phyloP scores from a whole-genome alignment of 768 basidiomycete species.

The Hortiboletus campestris region DNA sequence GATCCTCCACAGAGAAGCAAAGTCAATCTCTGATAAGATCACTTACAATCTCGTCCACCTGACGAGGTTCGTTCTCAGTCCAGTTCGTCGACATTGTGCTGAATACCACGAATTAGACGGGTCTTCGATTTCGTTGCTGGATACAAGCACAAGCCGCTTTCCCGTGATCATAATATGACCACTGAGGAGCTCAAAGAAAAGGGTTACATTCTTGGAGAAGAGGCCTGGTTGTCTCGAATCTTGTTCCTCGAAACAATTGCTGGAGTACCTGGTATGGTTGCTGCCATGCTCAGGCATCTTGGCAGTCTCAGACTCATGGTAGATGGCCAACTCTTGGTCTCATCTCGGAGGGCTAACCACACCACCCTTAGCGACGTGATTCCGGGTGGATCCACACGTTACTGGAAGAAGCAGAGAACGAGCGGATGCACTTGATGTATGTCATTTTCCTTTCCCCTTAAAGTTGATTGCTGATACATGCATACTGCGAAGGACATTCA shows the following conservation, averaged over 20 bases:
- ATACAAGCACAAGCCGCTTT: slow-evolving; percentile 74
- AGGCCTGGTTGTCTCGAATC: slow-evolving; percentile 72
- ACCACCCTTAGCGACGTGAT: slow-evolving; percentile 43
- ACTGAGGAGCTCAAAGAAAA: slow-evolving; percentile 70
- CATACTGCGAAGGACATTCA: slow-evolving; percentile 72
- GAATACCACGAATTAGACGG: slow-evolving; percentile 36
- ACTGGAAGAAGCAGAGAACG: slow-evolving; percentile 94
- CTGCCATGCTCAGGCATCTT: slow-evolving; percentile 83
- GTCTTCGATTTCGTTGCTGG: slow-evolving; percentile 83
- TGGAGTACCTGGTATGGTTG: slow-evolving; percentile 97
- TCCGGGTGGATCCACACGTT: slow-evolving; percentile 89
- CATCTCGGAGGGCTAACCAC: slow-evolving; percentile 6
- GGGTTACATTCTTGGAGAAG: slow-evolving; percentile 71
- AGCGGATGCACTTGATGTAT: slow-evolving; percentile 92
- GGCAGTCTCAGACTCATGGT: slow-evolving; percentile 88
- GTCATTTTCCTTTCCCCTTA: neutral
- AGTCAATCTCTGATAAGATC: slow-evolving; percentile 69
- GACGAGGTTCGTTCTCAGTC: slow-evolving; percentile 38
- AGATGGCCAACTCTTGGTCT: slow-evolving; percentile 20
- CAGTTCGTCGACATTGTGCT: neutral
- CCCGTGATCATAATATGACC: slow-evolving; percentile 60
- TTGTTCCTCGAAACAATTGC: slow-evolving; percentile 86
- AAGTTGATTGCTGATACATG: slow-evolving; percentile 14
- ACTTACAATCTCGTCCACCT: slow-evolving; percentile 63
- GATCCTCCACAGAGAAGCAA: slow-evolving; percentile 70